phyloP scores from a whole-genome alignment of 208 protist species.

The Tritrichomonas foetus region DNA sequence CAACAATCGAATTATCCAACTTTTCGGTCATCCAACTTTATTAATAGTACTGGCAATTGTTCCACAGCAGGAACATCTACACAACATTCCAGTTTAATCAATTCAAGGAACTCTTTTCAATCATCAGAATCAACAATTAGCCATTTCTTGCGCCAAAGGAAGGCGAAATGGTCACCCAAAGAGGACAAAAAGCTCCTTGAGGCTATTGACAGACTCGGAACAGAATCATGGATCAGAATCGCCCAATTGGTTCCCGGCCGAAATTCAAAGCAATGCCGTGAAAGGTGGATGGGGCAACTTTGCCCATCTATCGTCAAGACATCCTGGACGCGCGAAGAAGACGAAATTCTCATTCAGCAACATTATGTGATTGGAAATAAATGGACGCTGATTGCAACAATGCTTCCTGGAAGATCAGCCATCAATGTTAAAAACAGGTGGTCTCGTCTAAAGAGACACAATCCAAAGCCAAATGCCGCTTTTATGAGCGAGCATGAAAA shows the following conservation, averaged over 20 bases:
- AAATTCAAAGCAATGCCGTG: not conserved
- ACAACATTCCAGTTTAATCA: no score
- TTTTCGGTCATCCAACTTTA: no score
- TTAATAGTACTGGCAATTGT: no score
- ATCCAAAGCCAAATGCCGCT: no score
- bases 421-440: not conserved
- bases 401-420: not conserved
- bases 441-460: not conserved
- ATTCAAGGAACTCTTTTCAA: no score
- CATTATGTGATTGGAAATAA: not conserved
- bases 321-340: not conserved
- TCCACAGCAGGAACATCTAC: no score
- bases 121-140: no score
- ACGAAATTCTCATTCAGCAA: not conserved
- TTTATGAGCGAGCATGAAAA: no score
- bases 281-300: not conserved
- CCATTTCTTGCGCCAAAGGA: no score
- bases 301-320: not conserved
- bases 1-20: no score
- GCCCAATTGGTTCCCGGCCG: not conserved
- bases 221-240: not conserved
- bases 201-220: not conserved
- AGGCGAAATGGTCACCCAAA: not conserved
- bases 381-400: not conserved
- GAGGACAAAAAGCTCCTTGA: not conserved